A percentile compares a stretch with the other conserved stretches of the same genome.
phyloP scores from a whole-genome alignment of 805 yeast species.

The Saturnispora ahearnii region DNA sequence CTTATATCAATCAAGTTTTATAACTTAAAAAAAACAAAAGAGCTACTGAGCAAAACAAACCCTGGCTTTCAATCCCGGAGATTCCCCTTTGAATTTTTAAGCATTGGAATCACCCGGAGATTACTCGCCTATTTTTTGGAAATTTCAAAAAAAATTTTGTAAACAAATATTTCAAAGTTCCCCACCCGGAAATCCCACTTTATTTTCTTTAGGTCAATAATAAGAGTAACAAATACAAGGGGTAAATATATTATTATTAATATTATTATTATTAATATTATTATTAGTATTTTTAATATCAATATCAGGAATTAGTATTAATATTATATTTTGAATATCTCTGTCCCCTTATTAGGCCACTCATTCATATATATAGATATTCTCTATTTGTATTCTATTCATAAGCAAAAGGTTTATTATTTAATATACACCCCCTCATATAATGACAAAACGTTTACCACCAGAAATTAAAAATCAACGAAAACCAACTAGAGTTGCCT shows the following conservation, averaged over 20 bases:
- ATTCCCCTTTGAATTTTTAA: background rate
- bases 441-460: slow-evolving; percentile 53
- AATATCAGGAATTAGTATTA: background rate
- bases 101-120: background rate
- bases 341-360: too few relatives aligned
- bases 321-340: background rate
- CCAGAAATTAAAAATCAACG: slow-evolving; percentile 43
- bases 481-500: slow-evolving; percentile 60
- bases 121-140: background rate
- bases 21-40: too few relatives aligned
- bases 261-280: background rate
- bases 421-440: too few relatives aligned
- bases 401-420: too few relatives aligned
- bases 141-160: background rate
- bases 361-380: too few relatives aligned
- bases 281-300: background rate
- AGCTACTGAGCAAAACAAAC: too few relatives aligned
- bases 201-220: background rate
- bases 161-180: background rate
- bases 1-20: too few relatives aligned
- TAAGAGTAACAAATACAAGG: background rate
- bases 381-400: too few relatives aligned
- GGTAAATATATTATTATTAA: background rate
- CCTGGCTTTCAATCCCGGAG: background rate
- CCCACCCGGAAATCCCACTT: slow-evolving; percentile 1